These are phyloP conservation scores for Sclerotinia spermophila DNA, from an alignment of 2,329 filamentous ascomycete genomes.

Conservation along the genomic window DNA sequence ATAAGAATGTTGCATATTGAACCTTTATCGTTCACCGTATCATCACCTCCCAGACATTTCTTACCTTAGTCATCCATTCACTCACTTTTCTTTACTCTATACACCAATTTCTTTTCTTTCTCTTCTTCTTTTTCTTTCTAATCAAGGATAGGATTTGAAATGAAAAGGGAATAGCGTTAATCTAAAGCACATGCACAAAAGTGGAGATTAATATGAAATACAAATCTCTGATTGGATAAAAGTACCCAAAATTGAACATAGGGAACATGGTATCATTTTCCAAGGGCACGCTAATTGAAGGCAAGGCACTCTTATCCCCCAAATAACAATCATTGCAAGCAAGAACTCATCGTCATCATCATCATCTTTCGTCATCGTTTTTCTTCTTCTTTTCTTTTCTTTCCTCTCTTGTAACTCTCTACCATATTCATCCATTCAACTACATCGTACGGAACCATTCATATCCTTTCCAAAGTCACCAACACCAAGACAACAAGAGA, in stretches of 20 bases:
- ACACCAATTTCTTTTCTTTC: too few relatives aligned
- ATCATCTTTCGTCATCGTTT: slow-evolving; percentile 12
- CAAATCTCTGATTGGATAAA: background rate
- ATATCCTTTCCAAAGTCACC: background rate
- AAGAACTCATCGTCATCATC: background rate
- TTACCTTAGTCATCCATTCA: background rate
- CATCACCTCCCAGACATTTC: background rate
- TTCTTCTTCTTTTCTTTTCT: background rate
- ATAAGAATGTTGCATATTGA: background rate
- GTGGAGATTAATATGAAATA: background rate
- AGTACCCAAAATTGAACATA: too few relatives aligned
- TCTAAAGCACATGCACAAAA: background rate
- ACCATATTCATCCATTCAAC: background rate
- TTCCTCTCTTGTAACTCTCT: background rate
- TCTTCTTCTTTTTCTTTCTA: background rate
- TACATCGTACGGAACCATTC: too few relatives aligned
- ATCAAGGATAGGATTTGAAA: background rate
- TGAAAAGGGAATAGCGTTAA: background rate
- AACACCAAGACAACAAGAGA: background rate
- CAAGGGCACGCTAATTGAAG: background rate
- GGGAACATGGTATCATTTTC: background rate
- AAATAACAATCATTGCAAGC: slow-evolving; percentile 14
- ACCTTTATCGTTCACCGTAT: background rate
- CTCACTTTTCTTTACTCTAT: background rate
- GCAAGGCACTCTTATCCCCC: background rate